phyloP scores from a whole-genome alignment of 495 filamentous ascomycete genomes.

The Xylaria grammica region DNA sequence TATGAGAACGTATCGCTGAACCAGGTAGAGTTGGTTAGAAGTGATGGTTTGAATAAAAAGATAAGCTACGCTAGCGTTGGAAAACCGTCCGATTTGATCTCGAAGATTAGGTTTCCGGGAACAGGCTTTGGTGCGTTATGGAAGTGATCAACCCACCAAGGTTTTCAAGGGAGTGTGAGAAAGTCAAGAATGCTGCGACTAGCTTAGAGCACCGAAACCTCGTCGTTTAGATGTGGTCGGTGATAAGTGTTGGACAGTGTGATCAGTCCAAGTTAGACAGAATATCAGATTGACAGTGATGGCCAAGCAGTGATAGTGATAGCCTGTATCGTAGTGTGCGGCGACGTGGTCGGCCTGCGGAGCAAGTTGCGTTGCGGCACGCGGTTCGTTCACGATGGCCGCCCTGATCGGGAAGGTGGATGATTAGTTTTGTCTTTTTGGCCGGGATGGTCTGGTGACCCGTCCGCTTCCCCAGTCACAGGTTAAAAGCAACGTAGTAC shows the following conservation, averaged over 20 bases:
- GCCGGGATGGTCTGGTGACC: slow-evolving; percentile 23
- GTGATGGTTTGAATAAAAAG: neutral
- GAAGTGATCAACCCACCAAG: neutral
- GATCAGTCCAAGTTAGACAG: neutral
- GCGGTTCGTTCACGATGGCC: slow-evolving; percentile 15
- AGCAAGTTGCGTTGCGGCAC: slow-evolving; percentile 13
- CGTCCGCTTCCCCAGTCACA: slow-evolving; percentile 1
- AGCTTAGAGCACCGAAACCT: neutral
- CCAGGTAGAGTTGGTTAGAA: neutral
- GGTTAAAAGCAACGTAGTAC: slow-evolving; percentile 21
- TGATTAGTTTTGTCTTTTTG: slow-evolving; percentile 22
- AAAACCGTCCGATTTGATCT: neutral
- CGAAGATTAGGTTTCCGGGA: neutral
- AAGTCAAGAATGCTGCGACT: neutral
- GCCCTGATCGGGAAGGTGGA: slow-evolving; percentile 24
- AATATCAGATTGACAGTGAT: neutral
- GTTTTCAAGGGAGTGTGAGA: neutral
- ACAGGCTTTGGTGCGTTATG: neutral
- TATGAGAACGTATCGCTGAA: neutral
- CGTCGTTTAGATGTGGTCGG: neutral
- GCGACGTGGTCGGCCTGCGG: neutral
- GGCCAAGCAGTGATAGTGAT: slow-evolving; percentile 12
- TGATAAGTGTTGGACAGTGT: slow-evolving; percentile 8
- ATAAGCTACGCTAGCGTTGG: neutral
- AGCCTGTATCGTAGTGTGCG: slow-evolving; percentile 12